phyloP scores from a whole-genome alignment of 495 filamentous ascomycete species.

The Lasiosphaeris hirsuta region DNA sequence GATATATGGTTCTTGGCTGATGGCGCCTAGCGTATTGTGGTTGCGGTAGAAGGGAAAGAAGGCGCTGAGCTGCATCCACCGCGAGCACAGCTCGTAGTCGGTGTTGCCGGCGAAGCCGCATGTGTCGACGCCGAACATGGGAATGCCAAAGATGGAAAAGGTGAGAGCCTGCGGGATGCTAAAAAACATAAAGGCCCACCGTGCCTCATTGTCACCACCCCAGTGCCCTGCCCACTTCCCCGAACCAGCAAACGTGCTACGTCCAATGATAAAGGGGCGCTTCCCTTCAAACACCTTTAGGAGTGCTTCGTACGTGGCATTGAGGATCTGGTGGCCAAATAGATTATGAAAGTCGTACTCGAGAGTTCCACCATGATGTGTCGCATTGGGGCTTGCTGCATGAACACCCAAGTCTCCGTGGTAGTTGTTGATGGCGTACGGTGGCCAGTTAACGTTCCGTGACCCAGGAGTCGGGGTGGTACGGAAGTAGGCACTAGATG shows the following conservation, averaged over 20 bases:
- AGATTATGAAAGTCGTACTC: constrained; percentile 84
- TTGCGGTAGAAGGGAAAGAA: constrained; percentile 91
- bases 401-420: constrained; percentile 72
- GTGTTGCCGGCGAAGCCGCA: constrained; percentile 76
- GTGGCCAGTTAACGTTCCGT: constrained; percentile 76
- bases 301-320: constrained; percentile 76
- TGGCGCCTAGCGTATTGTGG: constrained; percentile 65
- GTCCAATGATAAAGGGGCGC: constrained; percentile 82
- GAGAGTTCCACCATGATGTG: constrained; percentile 64
- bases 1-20: constrained; percentile 70
- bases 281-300: constrained; percentile 58
- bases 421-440: constrained; percentile 79
- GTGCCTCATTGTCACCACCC: constrained; percentile 77
- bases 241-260: constrained; percentile 75
- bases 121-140: constrained; percentile 83
- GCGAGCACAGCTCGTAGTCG: constrained; percentile 71
- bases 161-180: constrained; percentile 77
- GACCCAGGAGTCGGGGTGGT: constrained; percentile 64
- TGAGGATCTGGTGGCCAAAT: constrained; percentile 70
- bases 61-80: constrained; percentile 83
- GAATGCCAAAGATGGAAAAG: constrained; percentile 79
- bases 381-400: constrained; percentile 74
- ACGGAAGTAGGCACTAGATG: constrained; percentile 45
- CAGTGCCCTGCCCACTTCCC: constrained; percentile 85
- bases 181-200: constrained; percentile 69